Percentiles rank a stretch among this genome's conserved stretches.
These are phyloP conservation scores for Brettanomyces naardenensis DNA, from an alignment of 805 yeast genomes.

Conservation along the genomic window DNA sequence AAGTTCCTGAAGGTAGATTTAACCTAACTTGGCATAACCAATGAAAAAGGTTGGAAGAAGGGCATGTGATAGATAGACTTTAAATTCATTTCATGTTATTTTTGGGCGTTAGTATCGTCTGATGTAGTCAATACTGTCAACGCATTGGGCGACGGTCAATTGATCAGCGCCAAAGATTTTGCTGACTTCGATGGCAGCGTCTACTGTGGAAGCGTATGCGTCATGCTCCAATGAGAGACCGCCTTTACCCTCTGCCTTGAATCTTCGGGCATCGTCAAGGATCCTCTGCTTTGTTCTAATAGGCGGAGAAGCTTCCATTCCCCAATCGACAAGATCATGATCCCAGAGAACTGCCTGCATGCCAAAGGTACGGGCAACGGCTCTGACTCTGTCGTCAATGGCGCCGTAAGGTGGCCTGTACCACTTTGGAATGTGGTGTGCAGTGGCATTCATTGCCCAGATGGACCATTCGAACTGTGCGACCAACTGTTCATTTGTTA, in stretches of 20 bases:
- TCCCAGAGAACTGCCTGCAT: slow-evolving; percentile 89
- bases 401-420: slow-evolving; percentile 98
- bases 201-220: slow-evolving; percentile 55
- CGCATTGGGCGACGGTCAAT: slow-evolving; percentile 73
- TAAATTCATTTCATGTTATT: not conserved
- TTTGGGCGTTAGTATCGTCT: slow-evolving; percentile 25
- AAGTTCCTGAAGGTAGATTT: slow-evolving; percentile 66
- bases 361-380: slow-evolving; percentile 76
- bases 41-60: slow-evolving; percentile 1
- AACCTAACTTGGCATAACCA: slow-evolving; percentile 58
- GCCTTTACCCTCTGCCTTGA: slow-evolving; percentile 32
- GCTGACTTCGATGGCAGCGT: slow-evolving; percentile 54
- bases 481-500: slow-evolving; percentile 71
- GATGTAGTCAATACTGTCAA: slow-evolving; percentile 56
- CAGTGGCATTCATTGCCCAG: slow-evolving; percentile 97
- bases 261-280: slow-evolving; percentile 43
- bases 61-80: not conserved
- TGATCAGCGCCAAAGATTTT: slow-evolving; percentile 53
- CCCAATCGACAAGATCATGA: slow-evolving; percentile 89
- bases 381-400: slow-evolving; percentile 76
- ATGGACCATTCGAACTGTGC: slow-evolving; percentile 93
- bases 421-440: slow-evolving; percentile 80
- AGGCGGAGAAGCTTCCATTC: slow-evolving; percentile 41
- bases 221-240: slow-evolving; percentile 91
- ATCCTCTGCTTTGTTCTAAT: slow-evolving; percentile 44